Evolutionary conservation across 129 eudicot genomes (phyloP).

Genomic region (Dittrichia graveolens): DNA sequence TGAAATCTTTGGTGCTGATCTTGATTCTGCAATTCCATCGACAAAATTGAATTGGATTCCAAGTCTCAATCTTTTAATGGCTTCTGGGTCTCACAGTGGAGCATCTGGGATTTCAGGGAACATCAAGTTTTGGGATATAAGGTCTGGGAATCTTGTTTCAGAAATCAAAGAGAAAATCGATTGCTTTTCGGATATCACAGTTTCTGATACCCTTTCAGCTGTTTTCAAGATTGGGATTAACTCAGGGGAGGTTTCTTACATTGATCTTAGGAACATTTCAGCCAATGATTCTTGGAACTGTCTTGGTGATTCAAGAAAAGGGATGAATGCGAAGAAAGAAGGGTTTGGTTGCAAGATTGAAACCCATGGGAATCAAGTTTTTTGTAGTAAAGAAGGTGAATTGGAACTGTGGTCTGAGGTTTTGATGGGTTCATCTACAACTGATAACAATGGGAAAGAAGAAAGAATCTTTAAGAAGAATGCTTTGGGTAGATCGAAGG

Average conservation of each 20-base stretch:
- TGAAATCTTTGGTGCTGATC: slow-evolving; percentile 85
- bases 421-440: slow-evolving; percentile 41
- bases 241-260: slow-evolving; percentile 79
- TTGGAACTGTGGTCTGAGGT: slow-evolving; percentile 95
- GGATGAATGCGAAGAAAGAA: slow-evolving; percentile 69
- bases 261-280: slow-evolving; percentile 68
- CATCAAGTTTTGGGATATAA: slow-evolving; percentile 83
- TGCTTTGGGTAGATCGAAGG: slow-evolving; percentile 77
- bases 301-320: slow-evolving; percentile 69
- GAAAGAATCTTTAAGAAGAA: slow-evolving; percentile 74
- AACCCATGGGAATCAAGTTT: slow-evolving; percentile 74
- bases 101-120: slow-evolving; percentile 72
- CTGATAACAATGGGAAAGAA: slow-evolving; percentile 27
- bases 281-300: slow-evolving; percentile 59
- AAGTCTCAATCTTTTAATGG: slow-evolving; percentile 74
- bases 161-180: slow-evolving; percentile 79
- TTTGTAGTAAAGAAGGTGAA: slow-evolving; percentile 79
- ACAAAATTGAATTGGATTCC: slow-evolving; percentile 84
- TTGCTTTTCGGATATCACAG: slow-evolving; percentile 89
- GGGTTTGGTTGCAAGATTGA: slow-evolving; percentile 76
- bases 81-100: slow-evolving; percentile 96
- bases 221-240: slow-evolving; percentile 82
- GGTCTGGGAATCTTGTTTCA: slow-evolving; percentile 75
- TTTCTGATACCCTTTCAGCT: slow-evolving; percentile 55
- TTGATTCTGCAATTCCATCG: slow-evolving; percentile 80